phyloP scores from a whole-genome alignment of 768 basidiomycete genomes.

The Leucosporidium creatinivorum region DNA sequence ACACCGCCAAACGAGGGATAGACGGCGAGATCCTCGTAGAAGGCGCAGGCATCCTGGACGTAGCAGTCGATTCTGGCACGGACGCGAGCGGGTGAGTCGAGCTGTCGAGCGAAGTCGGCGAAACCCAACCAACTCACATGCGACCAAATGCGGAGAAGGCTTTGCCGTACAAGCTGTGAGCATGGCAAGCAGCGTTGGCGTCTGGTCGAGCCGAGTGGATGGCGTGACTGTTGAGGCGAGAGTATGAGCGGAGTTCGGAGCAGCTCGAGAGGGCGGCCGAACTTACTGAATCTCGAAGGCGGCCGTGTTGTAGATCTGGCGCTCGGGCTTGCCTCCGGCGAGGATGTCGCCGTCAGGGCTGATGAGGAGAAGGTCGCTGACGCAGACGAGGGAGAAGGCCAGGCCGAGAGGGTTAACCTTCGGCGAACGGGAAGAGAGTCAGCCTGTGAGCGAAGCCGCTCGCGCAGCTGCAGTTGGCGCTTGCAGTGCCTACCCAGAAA shows the following conservation, averaged over 20 bases:
- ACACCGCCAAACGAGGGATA: neutral
- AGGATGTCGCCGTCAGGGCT: conserved; percentile 32
- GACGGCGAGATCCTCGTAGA: conserved; percentile 1
- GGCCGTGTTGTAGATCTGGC: conserved; percentile 18
- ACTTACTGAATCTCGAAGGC: no score
- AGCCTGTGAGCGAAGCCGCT: conserved; percentile 35
- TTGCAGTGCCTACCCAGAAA: conserved; percentile 1
- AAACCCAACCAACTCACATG: neutral
- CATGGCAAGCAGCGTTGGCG: conserved; percentile 15
- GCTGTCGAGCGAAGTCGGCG: no score
- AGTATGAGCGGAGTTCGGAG: no score
- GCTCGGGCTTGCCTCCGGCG: conserved; percentile 32
- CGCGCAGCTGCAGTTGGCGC: conserved; percentile 16
- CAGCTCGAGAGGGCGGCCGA: no score
- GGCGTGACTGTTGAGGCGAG: no score
- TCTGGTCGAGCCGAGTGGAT: conserved; percentile 2
- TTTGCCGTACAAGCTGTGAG: conserved; percentile 13
- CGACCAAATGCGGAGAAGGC: neutral
- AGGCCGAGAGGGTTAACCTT: conserved; percentile 33
- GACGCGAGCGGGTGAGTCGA: conserved; percentile 1
- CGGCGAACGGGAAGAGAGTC: conserved; percentile 21
- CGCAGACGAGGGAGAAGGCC: conserved; percentile 1
- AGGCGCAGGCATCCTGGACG: conserved; percentile 20
- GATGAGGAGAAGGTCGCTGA: conserved; percentile 4
- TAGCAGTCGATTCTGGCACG: neutral